Evolutionary conservation across 2,329 filamentous ascomycete species (phyloP), one percentile per base, ranked within the genome.

Genomic region (Magnaporthales sp.): DNA sequence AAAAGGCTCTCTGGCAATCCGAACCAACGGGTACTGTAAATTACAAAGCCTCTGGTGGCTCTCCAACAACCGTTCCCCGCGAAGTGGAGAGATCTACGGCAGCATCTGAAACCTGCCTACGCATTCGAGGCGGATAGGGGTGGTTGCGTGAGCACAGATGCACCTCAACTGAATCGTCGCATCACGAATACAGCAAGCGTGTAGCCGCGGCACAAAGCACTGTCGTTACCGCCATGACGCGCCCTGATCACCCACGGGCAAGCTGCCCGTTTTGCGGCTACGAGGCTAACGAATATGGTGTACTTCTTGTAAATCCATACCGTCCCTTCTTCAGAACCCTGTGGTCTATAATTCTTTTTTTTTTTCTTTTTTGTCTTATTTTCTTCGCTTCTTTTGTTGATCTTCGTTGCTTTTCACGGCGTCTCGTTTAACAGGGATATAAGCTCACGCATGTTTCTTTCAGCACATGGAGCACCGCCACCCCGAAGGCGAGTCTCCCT

Each of bases 241-340:
- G 56, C 56, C 24, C 24, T 29, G 56, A 27, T 26, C 56, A 60
- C 56, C 24, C 56, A 27, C 56, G 27, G 26, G 56, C 56, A 26
- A 27, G 65, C 26, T 81, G 79, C 69, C 79, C 79, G 15, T 79
- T 81, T 68, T 81, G 79, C 70, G 77, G 75, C 32, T 77, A 69
- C 67, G 67, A 71, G 66, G 70, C 75, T 29, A 70, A 71, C 10
- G 77, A 80, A 62, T 79, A 79, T 68, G 72, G 72, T 26, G 75
- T 80, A 29, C 65, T 77, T 71, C 73, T 79, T 72, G 75, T 76
- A 70, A 73, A 72, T 72, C 32, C 30, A 61, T 30, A 60, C 56
- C 56, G 30, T 54, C 29, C 8, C 61, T 27, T 46, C 29, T 30
- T 27, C 32, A 56, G 24, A 61, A 29, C 26, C 13, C n/a, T 29